A percentile compares a stretch with the other conserved stretches of the same genome.
Conservation (phyloP, 1,284 basidiomycete species). For the Fomitopsis betulina region DNA sequence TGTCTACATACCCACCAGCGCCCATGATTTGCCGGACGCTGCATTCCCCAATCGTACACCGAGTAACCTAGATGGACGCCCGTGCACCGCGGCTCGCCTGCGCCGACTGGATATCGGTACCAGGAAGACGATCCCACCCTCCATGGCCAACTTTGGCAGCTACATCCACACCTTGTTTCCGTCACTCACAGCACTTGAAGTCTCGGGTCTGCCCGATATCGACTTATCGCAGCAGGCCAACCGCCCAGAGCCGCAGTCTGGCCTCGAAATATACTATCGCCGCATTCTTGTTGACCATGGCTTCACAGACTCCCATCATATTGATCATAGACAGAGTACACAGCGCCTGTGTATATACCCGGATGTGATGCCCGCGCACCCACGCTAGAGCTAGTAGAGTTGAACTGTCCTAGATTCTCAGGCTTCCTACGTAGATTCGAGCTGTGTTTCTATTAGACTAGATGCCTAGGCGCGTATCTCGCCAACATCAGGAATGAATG, state of each 20-base stretch:
- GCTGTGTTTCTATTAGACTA: neutral
- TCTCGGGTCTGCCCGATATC: neutral
- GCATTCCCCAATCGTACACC: neutral
- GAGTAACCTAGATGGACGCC: neutral
- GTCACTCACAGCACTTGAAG: neutral
- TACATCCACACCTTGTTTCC: neutral
- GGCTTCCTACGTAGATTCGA: neutral
- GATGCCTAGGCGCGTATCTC: neutral
- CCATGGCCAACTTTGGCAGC: neutral
- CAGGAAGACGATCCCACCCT: neutral
- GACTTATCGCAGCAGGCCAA: neutral
- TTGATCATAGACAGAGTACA: neutral
- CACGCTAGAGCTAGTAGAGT: neutral
- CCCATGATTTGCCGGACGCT: neutral
- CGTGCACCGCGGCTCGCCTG: neutral
- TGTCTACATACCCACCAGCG: constrained; percentile 18
- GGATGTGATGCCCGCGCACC: neutral
- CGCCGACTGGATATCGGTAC: neutral
- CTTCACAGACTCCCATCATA: neutral
- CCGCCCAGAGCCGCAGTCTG: neutral
- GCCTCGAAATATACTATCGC: neutral
- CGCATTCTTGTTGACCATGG: neutral
- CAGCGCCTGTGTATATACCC: neutral
- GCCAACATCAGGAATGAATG: neutral
- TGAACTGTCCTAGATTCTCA: neutral